Evolutionary conservation across 2,329 filamentous ascomycete genomes (phyloP), one percentile per base, ranked within the genome.

Genomic region (Alternaria novae-zelandiae): DNA sequence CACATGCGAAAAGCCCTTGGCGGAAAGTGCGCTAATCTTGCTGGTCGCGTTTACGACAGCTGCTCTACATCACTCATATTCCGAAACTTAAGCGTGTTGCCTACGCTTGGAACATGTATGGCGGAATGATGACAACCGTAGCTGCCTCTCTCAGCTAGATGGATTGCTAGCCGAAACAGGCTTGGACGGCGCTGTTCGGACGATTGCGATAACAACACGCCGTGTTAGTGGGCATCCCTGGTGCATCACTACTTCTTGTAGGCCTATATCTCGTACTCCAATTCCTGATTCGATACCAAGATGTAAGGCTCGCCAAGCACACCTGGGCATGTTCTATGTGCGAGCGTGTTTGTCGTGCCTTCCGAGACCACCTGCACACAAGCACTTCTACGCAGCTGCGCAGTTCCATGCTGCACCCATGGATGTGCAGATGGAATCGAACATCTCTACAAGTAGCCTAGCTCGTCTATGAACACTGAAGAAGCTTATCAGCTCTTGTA

Each of bases 151-250:
- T 20, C 11, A 23, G 23, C 46, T 54, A 49, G 44, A 45, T 32
- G 25, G 13, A 15, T 4, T 12, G 36, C 56, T 67, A 63, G 43
- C 65, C 57, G n/a, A 25, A 28, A 6, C 10, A 30, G 17, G 36
- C 9, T n/a, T 61, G 57, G 50, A 54, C 32, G 17, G 30, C 36
- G 17, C 11, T 26, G 28, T 25, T 57, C 58, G 67, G 53, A 56
- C 28, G 50, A 54, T 58, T 60, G 45, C 56, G 68, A 72, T 70
- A 70, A 70, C 65, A 25, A 54, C 56, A 44, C 32, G 55, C 44
- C 50, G 13, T 60, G 54, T 65, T 23, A 69, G 57, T 72, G 63
- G 68, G 59, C 54, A 46, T 49, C 20, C 25, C 41, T 32, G 28
- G 6, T 20, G 26, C 36, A 65, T 54, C 44, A 58, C 43, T 30